phyloP scores from a whole-genome alignment of 1,139 yeast species.

The Magnusiomyces ingens region DNA sequence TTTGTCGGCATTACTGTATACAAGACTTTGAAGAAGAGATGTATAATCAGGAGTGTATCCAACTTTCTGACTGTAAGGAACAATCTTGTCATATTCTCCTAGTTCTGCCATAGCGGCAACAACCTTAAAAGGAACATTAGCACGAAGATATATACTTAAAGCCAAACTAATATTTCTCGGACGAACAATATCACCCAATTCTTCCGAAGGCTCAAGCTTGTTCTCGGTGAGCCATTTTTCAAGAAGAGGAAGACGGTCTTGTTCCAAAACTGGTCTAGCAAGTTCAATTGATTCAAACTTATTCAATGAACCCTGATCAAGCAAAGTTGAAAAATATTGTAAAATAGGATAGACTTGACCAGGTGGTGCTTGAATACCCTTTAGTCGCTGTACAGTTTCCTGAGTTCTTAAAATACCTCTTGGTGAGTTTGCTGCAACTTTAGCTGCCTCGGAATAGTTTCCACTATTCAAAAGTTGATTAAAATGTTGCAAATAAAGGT shows the following conservation, averaged over 20 bases:
- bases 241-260: conserved; percentile 86
- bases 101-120: conserved; percentile 89
- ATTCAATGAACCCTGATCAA: conserved; percentile 90
- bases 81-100: conserved; percentile 92
- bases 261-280: conserved; percentile 92
- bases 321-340: conserved; percentile 84
- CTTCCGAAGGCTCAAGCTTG: conserved; percentile 89
- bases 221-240: conserved; percentile 97
- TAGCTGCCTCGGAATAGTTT: conserved; percentile 88
- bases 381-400: conserved; percentile 88
- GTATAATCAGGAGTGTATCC: conserved; percentile 87
- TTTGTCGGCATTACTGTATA: conserved; percentile 92
- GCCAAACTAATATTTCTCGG: conserved; percentile 82
- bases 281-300: conserved; percentile 91
- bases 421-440: conserved; percentile 93
- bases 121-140: conserved; percentile 81
- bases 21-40: conserved; percentile 81
- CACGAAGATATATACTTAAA: conserved; percentile 82
- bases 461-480: conserved; percentile 78
- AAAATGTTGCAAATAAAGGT: conserved; percentile 84
- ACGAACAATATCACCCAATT: conserved; percentile 92
- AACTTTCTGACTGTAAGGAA: conserved; percentile 89
- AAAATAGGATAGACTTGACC: conserved; percentile 93
- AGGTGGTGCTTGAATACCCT: conserved; percentile 87
- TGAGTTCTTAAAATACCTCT: conserved; percentile 79